Evolutionary conservation across 805 yeast species (phyloP).

Genomic region (Saturnispora bothae): DNA sequence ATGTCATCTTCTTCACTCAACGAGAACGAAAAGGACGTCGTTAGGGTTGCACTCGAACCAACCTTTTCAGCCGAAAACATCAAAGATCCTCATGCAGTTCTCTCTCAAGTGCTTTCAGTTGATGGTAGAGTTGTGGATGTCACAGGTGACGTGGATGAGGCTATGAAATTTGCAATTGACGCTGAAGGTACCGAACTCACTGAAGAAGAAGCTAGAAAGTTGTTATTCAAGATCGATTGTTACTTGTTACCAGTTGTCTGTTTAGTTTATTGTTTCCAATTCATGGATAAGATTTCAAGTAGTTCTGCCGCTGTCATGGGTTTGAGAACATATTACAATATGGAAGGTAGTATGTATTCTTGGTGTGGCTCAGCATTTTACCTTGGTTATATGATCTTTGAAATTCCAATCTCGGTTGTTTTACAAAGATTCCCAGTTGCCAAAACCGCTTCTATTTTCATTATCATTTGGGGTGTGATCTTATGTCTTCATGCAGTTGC

Average conservation of each 20-base stretch:
- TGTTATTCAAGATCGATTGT: slow-evolving; percentile 35
- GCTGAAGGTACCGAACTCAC: slow-evolving; percentile 7
- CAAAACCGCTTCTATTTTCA: slow-evolving; percentile 21
- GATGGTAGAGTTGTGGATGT: slow-evolving; percentile 4
- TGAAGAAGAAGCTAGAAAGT: slow-evolving; percentile 5
- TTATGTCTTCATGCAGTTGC: slow-evolving; percentile 39
- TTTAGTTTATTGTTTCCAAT: slow-evolving; percentile 39
- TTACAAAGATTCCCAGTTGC: slow-evolving; percentile 39
- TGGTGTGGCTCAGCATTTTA: slow-evolving; percentile 24
- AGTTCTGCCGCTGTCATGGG: slow-evolving; percentile 52
- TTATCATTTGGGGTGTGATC: slow-evolving; percentile 36
- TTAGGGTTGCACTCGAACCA: background rate
- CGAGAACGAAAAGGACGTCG: background rate
- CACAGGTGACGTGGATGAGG: slow-evolving; percentile 11
- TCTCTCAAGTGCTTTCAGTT: background rate
- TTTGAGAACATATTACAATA: slow-evolving; percentile 35
- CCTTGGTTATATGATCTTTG: slow-evolving; percentile 39
- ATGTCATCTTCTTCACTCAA: background rate
- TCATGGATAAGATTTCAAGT: slow-evolving; percentile 48
- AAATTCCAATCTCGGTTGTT: slow-evolving; percentile 40
- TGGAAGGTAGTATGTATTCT: slow-evolving; percentile 32
- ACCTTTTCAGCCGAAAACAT: slow-evolving; percentile 8
- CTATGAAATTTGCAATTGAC: slow-evolving; percentile 10
- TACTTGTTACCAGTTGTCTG: slow-evolving; percentile 42
- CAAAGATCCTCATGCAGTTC: background rate